Conservation (phyloP, 345 rosid species). For the Abelmoschus esculentus region DNA sequence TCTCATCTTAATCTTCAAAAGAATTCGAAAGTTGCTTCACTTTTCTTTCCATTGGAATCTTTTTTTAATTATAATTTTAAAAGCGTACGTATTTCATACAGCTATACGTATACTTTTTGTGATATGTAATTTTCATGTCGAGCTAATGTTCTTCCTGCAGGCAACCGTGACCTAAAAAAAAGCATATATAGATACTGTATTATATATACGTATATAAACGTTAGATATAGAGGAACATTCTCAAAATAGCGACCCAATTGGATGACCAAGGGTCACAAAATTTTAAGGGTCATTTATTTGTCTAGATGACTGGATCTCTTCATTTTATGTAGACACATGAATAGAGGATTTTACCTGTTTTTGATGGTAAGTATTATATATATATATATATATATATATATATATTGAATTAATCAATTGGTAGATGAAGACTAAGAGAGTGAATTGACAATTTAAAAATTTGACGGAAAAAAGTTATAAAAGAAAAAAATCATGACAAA, state of each 20-base stretch:
- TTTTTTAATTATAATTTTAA: constrained; percentile 7
- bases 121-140: constrained; percentile 5
- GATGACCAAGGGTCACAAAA: not conserved
- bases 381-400: too few species aligned
- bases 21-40: not conserved
- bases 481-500: too few species aligned
- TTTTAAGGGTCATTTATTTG: too few species aligned
- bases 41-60: constrained; percentile 25
- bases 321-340: too few species aligned
- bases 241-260: not conserved
- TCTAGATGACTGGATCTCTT: too few species aligned
- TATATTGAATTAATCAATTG: too few species aligned
- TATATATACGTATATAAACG: not conserved
- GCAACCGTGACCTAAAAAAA: not conserved
- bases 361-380: too few species aligned
- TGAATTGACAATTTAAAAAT: too few species aligned
- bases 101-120: not conserved
- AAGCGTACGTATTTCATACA: constrained; percentile 1
- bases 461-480: too few species aligned
- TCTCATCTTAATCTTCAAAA: not conserved
- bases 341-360: too few species aligned
- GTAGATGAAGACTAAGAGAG: too few species aligned
- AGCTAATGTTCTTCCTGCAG: not conserved
- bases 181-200: not conserved
- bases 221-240: not conserved